These are phyloP conservation scores for Fistulifera pelliculosa DNA, from an alignment of 108 stramenopile species.

Conservation along the genomic window DNA sequence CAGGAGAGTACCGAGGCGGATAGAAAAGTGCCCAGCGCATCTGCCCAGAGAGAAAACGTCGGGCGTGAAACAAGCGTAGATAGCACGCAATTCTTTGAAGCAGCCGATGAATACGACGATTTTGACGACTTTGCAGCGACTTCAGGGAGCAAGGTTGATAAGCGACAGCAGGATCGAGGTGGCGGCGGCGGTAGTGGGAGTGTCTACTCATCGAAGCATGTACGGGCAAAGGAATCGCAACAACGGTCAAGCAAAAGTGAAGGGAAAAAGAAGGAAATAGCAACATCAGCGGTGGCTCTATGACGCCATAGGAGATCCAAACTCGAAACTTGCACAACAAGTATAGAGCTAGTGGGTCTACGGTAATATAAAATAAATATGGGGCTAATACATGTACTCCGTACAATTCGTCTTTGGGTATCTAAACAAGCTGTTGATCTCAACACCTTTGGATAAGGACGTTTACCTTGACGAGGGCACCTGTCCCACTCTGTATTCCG, in stretches of 20 bases:
- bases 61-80: slow-evolving; percentile 1
- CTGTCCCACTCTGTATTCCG: too few species aligned
- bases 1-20: too few species aligned
- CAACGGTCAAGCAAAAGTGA: neutral
- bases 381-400: too few species aligned
- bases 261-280: neutral
- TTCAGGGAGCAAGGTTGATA: neutral
- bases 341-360: too few species aligned
- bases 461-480: too few species aligned
- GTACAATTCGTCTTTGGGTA: too few species aligned
- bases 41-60: neutral
- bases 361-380: too few species aligned
- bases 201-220: slow-evolving; percentile 10
- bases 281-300: neutral
- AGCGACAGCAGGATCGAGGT: slow-evolving; percentile 6
- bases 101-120: slow-evolving; percentile 8
- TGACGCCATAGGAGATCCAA: too few species aligned
- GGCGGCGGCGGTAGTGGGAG: slow-evolving; percentile 6
- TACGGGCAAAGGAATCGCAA: slow-evolving; percentile 3
- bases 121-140: slow-evolving; percentile 8
- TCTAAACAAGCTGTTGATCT: too few species aligned
- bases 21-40: too few species aligned
- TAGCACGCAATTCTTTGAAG: neutral
- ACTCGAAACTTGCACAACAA: too few species aligned
- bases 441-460: too few species aligned